Evolutionary conservation across 2,329 filamentous ascomycete species (phyloP).

Genomic region (Tolypocladium ophioglossoides): DNA sequence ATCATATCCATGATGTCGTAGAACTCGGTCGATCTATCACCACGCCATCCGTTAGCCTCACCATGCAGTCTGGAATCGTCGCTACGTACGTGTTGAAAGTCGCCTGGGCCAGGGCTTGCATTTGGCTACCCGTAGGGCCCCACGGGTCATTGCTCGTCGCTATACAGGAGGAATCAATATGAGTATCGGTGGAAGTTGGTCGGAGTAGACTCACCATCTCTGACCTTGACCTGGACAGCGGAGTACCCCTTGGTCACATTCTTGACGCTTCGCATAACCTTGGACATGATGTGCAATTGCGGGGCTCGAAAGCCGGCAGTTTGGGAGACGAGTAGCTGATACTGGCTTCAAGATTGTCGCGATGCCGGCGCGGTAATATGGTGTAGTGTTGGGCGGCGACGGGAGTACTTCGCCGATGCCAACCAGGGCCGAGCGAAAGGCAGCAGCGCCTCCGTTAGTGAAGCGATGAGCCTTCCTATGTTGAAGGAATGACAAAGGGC

Average conservation of each 20-base stretch:
- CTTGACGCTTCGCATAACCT: conserved; percentile 94
- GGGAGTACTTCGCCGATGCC: not conserved
- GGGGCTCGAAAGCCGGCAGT: conserved; percentile 1
- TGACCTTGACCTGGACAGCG: conserved; percentile 91
- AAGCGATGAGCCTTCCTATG: not conserved
- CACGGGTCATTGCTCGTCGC: conserved; percentile 98
- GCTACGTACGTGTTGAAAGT: conserved; percentile 88
- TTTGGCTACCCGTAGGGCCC: conserved; percentile 65
- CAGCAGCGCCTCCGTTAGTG: not conserved
- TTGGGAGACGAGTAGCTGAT: not conserved
- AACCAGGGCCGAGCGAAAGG: not conserved
- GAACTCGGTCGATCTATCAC: conserved; percentile 77
- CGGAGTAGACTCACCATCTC: conserved; percentile 61
- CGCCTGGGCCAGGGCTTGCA: conserved; percentile 96
- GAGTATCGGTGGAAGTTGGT: not conserved
- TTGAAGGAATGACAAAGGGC: not conserved
- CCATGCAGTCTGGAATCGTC: not conserved
- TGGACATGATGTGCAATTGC: conserved; percentile 60
- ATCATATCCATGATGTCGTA: conserved; percentile 99
- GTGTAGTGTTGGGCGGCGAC: not conserved
- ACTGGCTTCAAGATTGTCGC: not conserved
- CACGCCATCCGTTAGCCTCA: not conserved
- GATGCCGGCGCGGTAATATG: not conserved
- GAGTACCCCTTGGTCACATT: conserved; percentile 99
- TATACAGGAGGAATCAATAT: conserved; percentile 25